phyloP scores from a whole-genome alignment of 306 rosid genomes.

The Rosa persica region DNA sequence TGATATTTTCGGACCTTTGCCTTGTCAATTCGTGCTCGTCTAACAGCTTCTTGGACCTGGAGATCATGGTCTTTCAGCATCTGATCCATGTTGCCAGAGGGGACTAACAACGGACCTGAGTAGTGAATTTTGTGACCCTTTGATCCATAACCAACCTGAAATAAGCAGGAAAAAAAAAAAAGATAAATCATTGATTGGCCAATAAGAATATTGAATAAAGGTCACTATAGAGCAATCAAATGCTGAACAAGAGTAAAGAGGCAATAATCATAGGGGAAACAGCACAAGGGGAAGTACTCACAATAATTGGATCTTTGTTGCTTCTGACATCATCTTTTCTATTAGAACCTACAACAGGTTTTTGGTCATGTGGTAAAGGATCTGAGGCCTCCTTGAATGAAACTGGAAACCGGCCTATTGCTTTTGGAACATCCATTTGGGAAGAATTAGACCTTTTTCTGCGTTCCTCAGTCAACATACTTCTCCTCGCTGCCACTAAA shows the following conservation, averaged over 20 bases:
- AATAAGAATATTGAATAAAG: neutral
- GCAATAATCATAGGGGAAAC: neutral
- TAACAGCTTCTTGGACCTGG: conserved; percentile 90
- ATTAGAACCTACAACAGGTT: conserved; percentile 48
- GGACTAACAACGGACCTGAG: conserved; percentile 93
- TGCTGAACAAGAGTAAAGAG: neutral
- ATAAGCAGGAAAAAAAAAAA: neutral
- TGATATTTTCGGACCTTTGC: conserved; percentile 79
- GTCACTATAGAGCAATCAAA: neutral
- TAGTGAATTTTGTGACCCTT: conserved; percentile 94
- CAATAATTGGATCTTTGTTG: conserved; percentile 75
- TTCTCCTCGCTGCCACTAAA: conserved; percentile 85
- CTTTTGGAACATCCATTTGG: conserved; percentile 69
- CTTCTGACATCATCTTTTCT: conserved; percentile 67
- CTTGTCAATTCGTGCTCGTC: conserved; percentile 89
- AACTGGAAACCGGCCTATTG: conserved; percentile 77
- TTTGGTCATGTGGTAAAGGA: conserved; percentile 60
- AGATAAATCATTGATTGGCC: conserved; percentile 4
- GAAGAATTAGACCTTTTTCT: conserved; percentile 78
- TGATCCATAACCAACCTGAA: conserved; percentile 85
- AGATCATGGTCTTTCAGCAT: conserved; percentile 97
- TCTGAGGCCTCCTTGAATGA: conserved; percentile 91
- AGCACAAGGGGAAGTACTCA: conserved; percentile 42
- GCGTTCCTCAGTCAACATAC: conserved; percentile 80
- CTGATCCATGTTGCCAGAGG: conserved; percentile 95